These are phyloP conservation scores for Calonectria honghensis DNA, from an alignment of 2,329 filamentous ascomycete genomes.

Conservation along the genomic window DNA sequence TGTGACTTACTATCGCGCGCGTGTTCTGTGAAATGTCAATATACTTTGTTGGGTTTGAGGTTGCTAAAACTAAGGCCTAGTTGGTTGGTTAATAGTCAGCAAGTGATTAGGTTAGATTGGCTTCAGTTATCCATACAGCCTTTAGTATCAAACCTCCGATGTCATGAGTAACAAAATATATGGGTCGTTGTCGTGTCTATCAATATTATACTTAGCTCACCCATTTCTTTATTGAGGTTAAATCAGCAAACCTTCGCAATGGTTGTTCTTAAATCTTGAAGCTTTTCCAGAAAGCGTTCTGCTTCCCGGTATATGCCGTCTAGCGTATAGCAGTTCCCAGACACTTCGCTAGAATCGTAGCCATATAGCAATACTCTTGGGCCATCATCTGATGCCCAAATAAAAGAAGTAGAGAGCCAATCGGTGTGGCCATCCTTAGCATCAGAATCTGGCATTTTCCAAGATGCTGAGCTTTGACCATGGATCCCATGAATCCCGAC, in stretches of 20 bases:
- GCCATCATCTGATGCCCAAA: no score
- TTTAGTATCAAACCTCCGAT: conserved; percentile 37
- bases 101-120: no score
- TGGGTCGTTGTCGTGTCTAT: conserved; percentile 9
- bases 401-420: conserved; percentile 6
- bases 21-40: not conserved
- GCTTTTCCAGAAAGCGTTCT: not conserved
- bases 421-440: not conserved
- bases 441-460: not conserved
- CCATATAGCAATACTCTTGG: conserved; percentile 6
- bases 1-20: not conserved
- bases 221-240: not conserved
- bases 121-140: conserved; percentile 18
- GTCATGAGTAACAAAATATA: conserved; percentile 37
- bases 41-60: not conserved
- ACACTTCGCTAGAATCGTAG: conserved; percentile 5
- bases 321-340: not conserved
- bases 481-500: conserved; percentile 19
- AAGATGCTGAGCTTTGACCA: not conserved
- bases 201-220: not conserved
- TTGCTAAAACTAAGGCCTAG: conserved; percentile 6
- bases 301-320: not conserved
- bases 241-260: not conserved
- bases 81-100: not conserved
- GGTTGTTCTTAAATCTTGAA: not conserved